These are phyloP conservation scores for Cardiospermum halicacabum DNA, from an alignment of 345 rosid genomes.

Conservation along the genomic window DNA sequence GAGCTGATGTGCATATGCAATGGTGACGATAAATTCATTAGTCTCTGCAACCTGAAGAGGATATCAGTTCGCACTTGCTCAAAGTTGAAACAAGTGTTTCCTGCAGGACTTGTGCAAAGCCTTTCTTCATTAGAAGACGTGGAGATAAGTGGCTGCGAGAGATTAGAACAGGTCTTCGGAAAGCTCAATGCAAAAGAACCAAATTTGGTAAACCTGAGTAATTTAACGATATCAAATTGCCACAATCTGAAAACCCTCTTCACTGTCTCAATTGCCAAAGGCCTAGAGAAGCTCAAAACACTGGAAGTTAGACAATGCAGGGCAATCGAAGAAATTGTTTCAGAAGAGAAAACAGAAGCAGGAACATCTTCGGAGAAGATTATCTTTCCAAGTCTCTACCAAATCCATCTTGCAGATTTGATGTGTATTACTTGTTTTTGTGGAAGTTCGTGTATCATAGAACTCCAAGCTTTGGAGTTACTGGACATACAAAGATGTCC, in stretches of 20 bases:
- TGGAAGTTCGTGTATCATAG: background rate
- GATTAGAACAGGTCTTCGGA: conserved; percentile 1
- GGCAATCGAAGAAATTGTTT: background rate
- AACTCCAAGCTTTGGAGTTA: background rate
- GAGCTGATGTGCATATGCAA: background rate
- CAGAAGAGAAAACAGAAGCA: background rate
- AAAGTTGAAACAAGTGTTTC: background rate
- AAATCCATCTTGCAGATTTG: background rate
- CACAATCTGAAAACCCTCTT: background rate
- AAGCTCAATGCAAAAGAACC: background rate
- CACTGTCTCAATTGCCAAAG: background rate
- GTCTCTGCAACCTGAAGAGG: background rate
- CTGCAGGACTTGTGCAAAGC: background rate
- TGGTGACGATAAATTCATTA: background rate
- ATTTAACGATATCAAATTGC: fast-evolving
- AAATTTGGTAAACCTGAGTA: background rate
- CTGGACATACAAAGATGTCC: background rate
- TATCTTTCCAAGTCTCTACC: background rate
- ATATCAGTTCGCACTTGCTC: fast-evolving
- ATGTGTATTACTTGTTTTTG: background rate
- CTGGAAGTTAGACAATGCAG: background rate
- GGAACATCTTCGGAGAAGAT: background rate
- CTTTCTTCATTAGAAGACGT: background rate
- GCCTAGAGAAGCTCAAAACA: background rate
- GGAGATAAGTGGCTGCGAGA: background rate